Conservation (phyloP, 139 green algal species). For the Microglena sp. region DNA sequence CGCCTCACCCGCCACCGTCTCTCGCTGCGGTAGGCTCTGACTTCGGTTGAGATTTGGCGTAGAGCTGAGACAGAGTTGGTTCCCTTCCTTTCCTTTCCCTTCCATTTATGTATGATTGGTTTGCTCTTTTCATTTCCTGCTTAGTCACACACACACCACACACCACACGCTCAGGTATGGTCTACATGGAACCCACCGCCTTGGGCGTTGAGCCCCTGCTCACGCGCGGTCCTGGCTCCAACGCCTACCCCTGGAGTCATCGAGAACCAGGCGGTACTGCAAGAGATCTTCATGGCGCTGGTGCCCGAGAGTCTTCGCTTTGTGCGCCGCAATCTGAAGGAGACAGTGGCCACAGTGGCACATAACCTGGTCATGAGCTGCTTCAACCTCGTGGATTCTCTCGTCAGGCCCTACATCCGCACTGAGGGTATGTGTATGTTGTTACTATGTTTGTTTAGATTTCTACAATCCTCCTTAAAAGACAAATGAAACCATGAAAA, state of each 20-base stretch:
- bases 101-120: neutral
- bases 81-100: no score
- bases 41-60: neutral
- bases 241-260: slow-evolving; percentile 26
- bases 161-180: slow-evolving; percentile 59
- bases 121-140: neutral
- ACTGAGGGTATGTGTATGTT: slow-evolving; percentile 23
- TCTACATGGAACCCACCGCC: slow-evolving; percentile 72
- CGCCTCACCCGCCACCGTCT: slow-evolving; percentile 67
- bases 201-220: slow-evolving; percentile 59
- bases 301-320: slow-evolving; percentile 51
- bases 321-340: slow-evolving; percentile 55
- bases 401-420: slow-evolving; percentile 35
- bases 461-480: no score
- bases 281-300: slow-evolving; percentile 41
- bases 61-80: neutral
- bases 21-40: no score
- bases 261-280: slow-evolving; percentile 21
- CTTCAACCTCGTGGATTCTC: slow-evolving; percentile 65
- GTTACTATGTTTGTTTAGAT: no score
- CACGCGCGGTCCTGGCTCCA: slow-evolving; percentile 53
- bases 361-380: slow-evolving; percentile 52
- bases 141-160: neutral
- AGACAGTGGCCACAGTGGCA: slow-evolving; percentile 65
- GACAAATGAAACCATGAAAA: no score